Evolutionary conservation across 2,329 filamentous ascomycete species (phyloP), one percentile per base, ranked within the genome.

Genomic region (Ceratocystis destructans): DNA sequence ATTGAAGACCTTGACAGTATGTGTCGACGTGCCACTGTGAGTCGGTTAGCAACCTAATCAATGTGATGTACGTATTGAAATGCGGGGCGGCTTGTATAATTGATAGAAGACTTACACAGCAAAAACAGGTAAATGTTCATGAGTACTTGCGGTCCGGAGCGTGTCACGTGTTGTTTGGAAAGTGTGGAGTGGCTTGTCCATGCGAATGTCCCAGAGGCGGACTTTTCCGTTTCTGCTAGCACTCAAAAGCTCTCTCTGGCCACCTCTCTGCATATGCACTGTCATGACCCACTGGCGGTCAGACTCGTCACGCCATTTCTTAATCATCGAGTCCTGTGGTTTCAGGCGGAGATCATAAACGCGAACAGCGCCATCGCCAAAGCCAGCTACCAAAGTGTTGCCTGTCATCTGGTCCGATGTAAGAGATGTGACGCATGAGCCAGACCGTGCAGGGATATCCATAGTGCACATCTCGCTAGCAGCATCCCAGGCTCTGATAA

Each of bases 381-480:
- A 99, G 2, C 94, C 94, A 50, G 94, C 94, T 10, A 96, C 89
- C 72, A 99, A 96, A 59, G 96, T 86, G 72, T 96, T 92, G 55
- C 94, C 94, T 64, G 95, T 96, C 76, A 99, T 96, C 79, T 97
- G 94, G 75, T 99, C 94, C 17, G 91, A 96, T 2, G 94, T 97
- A 69, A 99, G 78, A 7, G 91, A 95, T 3, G 94, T 99, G 69
- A 99, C 94, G 75, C 93, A 97, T 17, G 91, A 96, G 44, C 91
- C 91, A 0, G 93, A 96, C 44, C 94, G 87, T 10, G 94, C 94
- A 44, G 92, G 91, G 64, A 99, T 96, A 73, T 99, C 94, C 79
- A 87, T 89, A 64, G 90, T 84, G 76, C 93, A 97, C 46, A 94
- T 87, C 79, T 99, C 94, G 55, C 90, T 89, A 6, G 90, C 90